Conservation (phyloP, 2,329 filamentous ascomycete genomes). For the Rhytidhysteron rufulum region DNA sequence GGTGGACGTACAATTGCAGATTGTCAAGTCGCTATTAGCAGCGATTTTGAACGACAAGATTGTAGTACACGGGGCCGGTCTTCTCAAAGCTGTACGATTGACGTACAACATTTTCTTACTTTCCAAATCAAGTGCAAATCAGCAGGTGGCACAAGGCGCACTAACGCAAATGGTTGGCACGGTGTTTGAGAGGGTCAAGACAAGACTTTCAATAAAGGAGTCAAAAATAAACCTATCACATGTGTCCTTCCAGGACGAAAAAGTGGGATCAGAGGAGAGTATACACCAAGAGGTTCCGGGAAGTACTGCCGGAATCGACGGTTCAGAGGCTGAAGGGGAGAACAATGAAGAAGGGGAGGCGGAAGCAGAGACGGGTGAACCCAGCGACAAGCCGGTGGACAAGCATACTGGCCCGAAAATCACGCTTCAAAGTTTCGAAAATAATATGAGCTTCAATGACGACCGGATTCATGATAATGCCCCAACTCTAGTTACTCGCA, state of each 20-base stretch:
- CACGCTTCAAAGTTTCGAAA: conserved; percentile 66
- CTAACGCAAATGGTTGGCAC: conserved; percentile 98
- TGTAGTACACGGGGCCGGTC: conserved; percentile 91
- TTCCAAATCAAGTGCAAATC: conserved; percentile 88
- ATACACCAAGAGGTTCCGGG: conserved; percentile 20
- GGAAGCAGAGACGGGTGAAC: conserved; percentile 32
- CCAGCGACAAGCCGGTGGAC: conserved; percentile 43
- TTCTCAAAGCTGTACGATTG: conserved; percentile 93
- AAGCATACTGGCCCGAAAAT: conserved; percentile 55
- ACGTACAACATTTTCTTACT: conserved; percentile 99
- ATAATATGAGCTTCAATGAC: conserved; percentile 63
- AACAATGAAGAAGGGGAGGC: conserved; percentile 37
- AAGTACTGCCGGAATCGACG: conserved; percentile 21
- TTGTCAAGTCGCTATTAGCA: conserved; percentile 92
- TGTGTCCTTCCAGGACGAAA: conserved; percentile 37
- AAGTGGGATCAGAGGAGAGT: conserved; percentile 29
- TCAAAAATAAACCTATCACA: conserved; percentile 57
- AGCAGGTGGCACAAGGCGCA: conserved; percentile 95
- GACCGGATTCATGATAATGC: conserved; percentile 63
- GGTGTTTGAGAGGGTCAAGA: conserved; percentile 92
- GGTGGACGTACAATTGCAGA: conserved; percentile 90
- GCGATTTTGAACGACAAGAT: conserved; percentile 98
- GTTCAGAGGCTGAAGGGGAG: conserved; percentile 31
- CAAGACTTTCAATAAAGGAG: conserved; percentile 82
- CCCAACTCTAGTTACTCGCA: conserved; percentile 62